Conservation (phyloP, 2,329 filamentous ascomycete genomes). For the Colletotrichum horii region DNA sequence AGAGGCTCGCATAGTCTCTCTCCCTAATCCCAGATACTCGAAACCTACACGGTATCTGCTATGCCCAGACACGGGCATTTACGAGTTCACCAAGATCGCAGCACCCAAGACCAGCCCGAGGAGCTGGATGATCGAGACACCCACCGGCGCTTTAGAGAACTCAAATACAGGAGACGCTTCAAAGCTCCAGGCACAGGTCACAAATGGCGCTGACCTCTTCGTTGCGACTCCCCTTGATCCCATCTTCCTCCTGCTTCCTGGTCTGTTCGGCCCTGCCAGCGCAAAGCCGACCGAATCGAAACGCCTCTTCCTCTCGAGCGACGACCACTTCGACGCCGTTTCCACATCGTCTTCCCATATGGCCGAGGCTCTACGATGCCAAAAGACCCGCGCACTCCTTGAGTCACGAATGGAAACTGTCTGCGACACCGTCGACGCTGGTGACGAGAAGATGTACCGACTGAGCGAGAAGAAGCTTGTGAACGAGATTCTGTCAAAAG, state of each 20-base stretch:
- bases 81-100: conserved; percentile 67
- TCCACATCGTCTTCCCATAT: conserved; percentile 63
- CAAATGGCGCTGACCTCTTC: conserved; percentile 75
- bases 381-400: conserved; percentile 54
- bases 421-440: conserved; percentile 84
- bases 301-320: conserved; percentile 69
- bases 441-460: conserved; percentile 85
- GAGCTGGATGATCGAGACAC: conserved; percentile 65
- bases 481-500: conserved; percentile 71
- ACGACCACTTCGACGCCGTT: conserved; percentile 75
- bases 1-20: conserved; percentile 63
- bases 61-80: conserved; percentile 66
- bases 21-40: conserved; percentile 63
- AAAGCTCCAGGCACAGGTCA: conserved; percentile 41
- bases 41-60: conserved; percentile 65
- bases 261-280: conserved; percentile 56
- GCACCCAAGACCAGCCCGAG: conserved; percentile 58
- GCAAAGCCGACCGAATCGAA: conserved; percentile 55
- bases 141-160: conserved; percentile 22
- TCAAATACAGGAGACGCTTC: conserved; percentile 18
- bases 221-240: conserved; percentile 85
- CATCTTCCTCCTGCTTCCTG: conserved; percentile 81
- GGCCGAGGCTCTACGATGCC: conserved; percentile 57
- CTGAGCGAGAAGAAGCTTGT: conserved; percentile 76
- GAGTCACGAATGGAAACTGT: conserved; percentile 71